Base-by-base conservation (phyloP, 1,284 basidiomycete species). In the Cystobasidiaceae sp. region DNA sequence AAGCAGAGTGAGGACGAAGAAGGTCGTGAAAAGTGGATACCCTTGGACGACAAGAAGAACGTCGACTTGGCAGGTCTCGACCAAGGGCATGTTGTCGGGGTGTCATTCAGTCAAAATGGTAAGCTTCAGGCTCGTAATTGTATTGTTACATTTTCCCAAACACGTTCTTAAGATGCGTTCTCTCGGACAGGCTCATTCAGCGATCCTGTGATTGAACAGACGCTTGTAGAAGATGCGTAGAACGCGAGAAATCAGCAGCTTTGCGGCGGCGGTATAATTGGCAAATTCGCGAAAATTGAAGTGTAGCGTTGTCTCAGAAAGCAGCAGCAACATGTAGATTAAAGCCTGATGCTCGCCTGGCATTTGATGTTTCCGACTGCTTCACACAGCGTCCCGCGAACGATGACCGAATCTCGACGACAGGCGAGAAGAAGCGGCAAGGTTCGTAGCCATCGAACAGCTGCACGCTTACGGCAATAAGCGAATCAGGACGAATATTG, bases 51-150 rank as follows among this genome's bases (percentile, higher is more conserved):
- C 39, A 21, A 28, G 17, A 44, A 8, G 19, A 62, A 51, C 41
- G 60, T 62, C 34, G 60, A 54, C 27, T 52, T 52, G 37, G 60
- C 48, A 6, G 60, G 60, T 25, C 33, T 62, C 15, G 60, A 52
- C 41, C 60, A 62, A 45, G 60, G 60, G 17, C 49, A 62, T 37
- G 60, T 62, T 9, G 50, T 62, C 39, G 60, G 60, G 13, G 50
- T 62, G 8, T 54, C 60, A 17, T 50, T 62, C n/a, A 37, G 46
- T 21, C 52, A 27, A 30, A 39, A 54, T 21, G 60, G 60, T 62
- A 30, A 23, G 60, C 21, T 11, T 13, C 1, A 8, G 13, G 9
- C 13, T 7, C 2, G 15, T 11, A 27, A 11, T 39, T 21, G n/a
- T 27, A 54, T 37, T 17, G 13, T 8, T 4, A 8, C 19, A 7